Conservation (phyloP, 106 monocot genomes). For the Xerophyta viscosa region DNA sequence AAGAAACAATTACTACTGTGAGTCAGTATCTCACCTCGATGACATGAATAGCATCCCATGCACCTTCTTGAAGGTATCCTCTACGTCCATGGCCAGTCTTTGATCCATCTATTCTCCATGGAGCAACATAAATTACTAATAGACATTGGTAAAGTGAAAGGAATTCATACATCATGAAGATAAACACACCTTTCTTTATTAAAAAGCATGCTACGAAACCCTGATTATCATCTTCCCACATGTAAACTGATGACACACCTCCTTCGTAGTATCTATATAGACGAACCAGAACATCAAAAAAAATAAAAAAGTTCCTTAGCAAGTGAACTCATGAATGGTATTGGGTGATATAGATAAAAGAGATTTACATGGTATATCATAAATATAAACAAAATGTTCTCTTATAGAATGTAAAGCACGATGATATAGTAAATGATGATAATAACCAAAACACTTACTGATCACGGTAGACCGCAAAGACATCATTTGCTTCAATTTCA, state of each 20-base stretch:
- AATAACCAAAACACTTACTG: conserved; percentile 70
- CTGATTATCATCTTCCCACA: conserved; percentile 84
- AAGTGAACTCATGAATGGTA: too few species aligned
- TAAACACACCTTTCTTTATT: conserved; percentile 80
- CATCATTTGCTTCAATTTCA: conserved; percentile 87
- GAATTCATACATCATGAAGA: background rate
- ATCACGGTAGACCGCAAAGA: conserved; percentile 91
- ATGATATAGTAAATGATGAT: too few species aligned
- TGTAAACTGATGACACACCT: conserved; percentile 91
- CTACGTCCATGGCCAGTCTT: conserved; percentile 69
- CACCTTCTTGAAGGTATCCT: conserved; percentile 76
- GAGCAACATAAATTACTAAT: background rate
- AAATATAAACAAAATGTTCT: too few species aligned
- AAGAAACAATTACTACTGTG: background rate
- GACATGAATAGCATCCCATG: conserved; percentile 98
- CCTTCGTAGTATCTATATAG: conserved; percentile 89
- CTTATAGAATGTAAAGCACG: too few species aligned
- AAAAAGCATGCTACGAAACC: conserved; percentile 82
- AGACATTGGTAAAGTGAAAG: background rate
- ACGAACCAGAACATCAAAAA: too few species aligned
- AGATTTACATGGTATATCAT: too few species aligned
- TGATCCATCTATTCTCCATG: conserved; percentile 58
- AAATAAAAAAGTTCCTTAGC: too few species aligned
- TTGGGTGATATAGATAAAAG: too few species aligned
- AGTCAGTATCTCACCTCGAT: conserved; percentile 53